A percentile compares a stretch with the other conserved stretches of the same genome.
Evolutionary conservation across 805 yeast genomes (phyloP).

Genomic region (Priceomyces castillae): DNA sequence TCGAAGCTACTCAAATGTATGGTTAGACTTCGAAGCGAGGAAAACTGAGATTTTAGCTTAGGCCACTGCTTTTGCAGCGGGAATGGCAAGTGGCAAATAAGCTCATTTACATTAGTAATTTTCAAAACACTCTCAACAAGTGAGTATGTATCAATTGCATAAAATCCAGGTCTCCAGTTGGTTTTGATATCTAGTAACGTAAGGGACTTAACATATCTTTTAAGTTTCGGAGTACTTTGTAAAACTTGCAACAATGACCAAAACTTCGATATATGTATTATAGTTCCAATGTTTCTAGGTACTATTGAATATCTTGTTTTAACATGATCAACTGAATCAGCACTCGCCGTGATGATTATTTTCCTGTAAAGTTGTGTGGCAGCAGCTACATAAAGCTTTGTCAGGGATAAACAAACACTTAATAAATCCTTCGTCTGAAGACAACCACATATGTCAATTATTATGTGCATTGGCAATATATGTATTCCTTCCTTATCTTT

Average conservation of each 20-base stretch:
- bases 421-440: constrained; percentile 21
- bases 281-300: constrained; percentile 18
- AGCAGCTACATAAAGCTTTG: constrained; percentile 26
- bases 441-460: constrained; percentile 18
- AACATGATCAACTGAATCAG: constrained; percentile 5
- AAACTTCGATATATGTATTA: constrained; percentile 13
- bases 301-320: constrained; percentile 9
- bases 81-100: neutral
- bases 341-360: constrained; percentile 18
- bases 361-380: constrained; percentile 20
- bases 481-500: constrained; percentile 10
- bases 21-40: neutral
- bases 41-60: neutral
- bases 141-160: neutral
- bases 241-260: constrained; percentile 13
- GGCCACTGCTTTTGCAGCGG: neutral
- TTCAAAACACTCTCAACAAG: neutral
- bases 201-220: neutral
- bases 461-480: constrained; percentile 17
- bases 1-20: constrained; percentile 1
- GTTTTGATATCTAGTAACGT: neutral
- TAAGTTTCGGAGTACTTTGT: constrained; percentile 1
- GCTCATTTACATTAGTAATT: neutral
- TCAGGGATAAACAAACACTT: constrained; percentile 18
- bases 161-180: neutral